Percentiles rank a stretch among this genome's conserved stretches.
These are phyloP conservation scores for Cladosporium colombiae DNA, from an alignment of 2,329 filamentous ascomycete species.

Conservation along the genomic window DNA sequence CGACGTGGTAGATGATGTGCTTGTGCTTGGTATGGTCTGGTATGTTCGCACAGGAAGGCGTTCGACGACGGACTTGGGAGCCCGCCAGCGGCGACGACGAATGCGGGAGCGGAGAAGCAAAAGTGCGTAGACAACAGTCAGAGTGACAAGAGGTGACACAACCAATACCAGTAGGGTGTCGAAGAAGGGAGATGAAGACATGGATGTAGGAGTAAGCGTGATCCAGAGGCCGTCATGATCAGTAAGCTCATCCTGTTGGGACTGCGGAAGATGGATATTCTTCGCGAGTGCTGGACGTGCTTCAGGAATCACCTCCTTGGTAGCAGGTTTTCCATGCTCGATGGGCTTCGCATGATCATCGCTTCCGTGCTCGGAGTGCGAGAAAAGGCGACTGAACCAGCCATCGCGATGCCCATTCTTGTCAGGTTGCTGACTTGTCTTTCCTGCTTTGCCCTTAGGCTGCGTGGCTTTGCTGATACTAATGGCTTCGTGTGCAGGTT, in stretches of 20 bases:
- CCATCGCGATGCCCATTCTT: constrained; percentile 23
- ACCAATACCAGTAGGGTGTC: constrained; percentile 97
- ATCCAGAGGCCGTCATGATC: constrained; percentile 84
- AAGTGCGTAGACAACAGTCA: constrained; percentile 89
- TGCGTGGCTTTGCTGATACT: constrained; percentile 22
- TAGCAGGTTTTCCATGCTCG: not conserved
- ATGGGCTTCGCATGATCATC: not conserved
- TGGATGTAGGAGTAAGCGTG: constrained; percentile 86
- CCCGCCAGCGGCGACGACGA: constrained; percentile 85
- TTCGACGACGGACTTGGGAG: constrained; percentile 95
- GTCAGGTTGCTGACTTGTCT: constrained; percentile 22
- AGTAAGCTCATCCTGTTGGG: constrained; percentile 15
- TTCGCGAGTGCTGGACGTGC: constrained; percentile 16
- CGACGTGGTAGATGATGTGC: constrained; percentile 51
- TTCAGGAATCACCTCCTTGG: not conserved
- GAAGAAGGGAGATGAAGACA: constrained; percentile 88
- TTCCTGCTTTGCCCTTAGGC: constrained; percentile 18
- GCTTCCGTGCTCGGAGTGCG: constrained; percentile 1
- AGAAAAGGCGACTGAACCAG: constrained; percentile 33
- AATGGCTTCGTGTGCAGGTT: constrained; percentile 38
- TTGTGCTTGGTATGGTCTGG: constrained; percentile 73
- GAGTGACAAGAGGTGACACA: constrained; percentile 85
- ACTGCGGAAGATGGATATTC: constrained; percentile 16
- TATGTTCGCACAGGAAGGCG: constrained; percentile 94
- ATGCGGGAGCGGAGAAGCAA: constrained; percentile 86